phyloP scores from a whole-genome alignment of 2,329 filamentous ascomycete species.

The Aciculosporium take region DNA sequence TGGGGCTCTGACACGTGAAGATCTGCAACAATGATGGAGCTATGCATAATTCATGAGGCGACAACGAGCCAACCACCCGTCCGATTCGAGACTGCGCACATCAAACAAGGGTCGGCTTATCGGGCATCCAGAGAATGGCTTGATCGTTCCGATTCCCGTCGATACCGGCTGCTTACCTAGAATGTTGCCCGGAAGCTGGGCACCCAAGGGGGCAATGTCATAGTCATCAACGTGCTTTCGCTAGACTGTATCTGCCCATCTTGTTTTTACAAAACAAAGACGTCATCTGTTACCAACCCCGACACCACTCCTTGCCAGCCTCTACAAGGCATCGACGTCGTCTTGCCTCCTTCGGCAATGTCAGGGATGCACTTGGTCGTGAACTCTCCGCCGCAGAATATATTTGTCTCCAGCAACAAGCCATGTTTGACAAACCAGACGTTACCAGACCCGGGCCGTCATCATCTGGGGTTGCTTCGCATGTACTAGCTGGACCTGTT shows the following conservation, averaged over 20 bases:
- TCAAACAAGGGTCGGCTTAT: too few relatives aligned
- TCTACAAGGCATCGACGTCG: not conserved
- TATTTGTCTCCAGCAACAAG: not conserved
- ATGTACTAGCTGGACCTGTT: conserved; percentile 15
- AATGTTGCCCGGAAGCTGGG: not conserved
- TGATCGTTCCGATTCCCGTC: not conserved
- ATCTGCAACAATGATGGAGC: too few relatives aligned
- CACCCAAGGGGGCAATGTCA: not conserved
- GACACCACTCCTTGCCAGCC: conserved; percentile 1
- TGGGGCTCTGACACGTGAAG: conserved; percentile 3
- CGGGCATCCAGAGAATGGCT: too few relatives aligned
- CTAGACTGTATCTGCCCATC: not conserved
- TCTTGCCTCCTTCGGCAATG: conserved; percentile 3
- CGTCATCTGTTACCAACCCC: conserved; percentile 1
- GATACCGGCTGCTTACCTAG: not conserved
- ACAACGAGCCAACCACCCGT: not conserved
- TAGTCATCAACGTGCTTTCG: not conserved
- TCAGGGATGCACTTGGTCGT: conserved; percentile 1
- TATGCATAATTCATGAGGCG: too few relatives aligned
- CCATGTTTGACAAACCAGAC: not conserved
- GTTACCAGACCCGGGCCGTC: conserved; percentile 1
- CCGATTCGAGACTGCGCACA: not conserved
- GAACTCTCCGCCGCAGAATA: not conserved
- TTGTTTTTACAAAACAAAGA: not conserved
- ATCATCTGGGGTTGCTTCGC: not conserved